Evolutionary conservation across 257 asterid species (phyloP), one percentile per base, ranked within the genome.

Genomic region (Gentiana macrophylla): DNA sequence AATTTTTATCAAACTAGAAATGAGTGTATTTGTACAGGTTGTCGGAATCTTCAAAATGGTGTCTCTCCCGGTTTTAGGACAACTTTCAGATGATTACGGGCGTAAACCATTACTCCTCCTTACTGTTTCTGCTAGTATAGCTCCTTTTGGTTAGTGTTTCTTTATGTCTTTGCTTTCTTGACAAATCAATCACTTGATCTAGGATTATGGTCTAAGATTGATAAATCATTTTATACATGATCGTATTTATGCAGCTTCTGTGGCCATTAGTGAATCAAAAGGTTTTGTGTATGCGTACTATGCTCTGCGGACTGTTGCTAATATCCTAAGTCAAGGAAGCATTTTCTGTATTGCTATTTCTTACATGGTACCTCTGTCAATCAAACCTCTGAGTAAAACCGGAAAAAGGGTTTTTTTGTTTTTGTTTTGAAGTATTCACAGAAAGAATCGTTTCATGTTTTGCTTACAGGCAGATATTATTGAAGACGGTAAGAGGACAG

Each of bases 21-120:
- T 41, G 46, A 10, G 46, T 24, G 24, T 2, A 41, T 41, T 41
- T 10, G 9, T 67, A 63, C 72, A 90, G 97, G 77, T 80, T 52
- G 94, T 84, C 11, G 97, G 96, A 36, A 74, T 90, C 65, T 81
- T 90, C 84, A 84, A 84, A 83, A 81, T 90, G 93, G 73, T 86
- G 61, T 84, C 80, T 63, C 81, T 90, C 67, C 97, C 97, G 46
- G 77, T 84, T 47, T 35, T 90, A 63, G 98, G 96, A 50, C 98
- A 90, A 78, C 86, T 90, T 58, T 78, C 98, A 8, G 98, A 90
- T 76, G 98, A 90, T 43, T 72, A 77, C 61, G 96, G 97, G 50
- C 91, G 96, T 38, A 90, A 90, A 80, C 97, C 96, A 0, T 66
- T 90, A 74, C 96, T 90, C 64, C 81, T 90, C 55, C 32, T 86